Conservation (phyloP, 768 basidiomycete genomes). For the Lentinula raphanica region DNA sequence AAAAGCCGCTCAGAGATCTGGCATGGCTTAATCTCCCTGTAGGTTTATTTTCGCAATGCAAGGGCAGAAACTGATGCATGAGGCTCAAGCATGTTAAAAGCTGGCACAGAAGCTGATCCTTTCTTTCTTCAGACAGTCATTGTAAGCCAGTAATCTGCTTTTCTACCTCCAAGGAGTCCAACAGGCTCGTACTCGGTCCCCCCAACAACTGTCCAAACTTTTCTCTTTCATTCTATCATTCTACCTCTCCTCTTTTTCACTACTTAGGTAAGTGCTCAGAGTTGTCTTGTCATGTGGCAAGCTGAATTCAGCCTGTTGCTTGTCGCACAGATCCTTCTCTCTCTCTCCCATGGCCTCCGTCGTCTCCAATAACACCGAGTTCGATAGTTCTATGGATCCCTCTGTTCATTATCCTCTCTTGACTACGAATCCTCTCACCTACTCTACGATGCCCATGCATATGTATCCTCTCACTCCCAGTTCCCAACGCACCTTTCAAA, state of each 20-base stretch:
- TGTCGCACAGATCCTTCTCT: neutral
- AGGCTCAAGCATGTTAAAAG: neutral
- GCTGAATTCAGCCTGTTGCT: neutral
- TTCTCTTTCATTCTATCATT: neutral
- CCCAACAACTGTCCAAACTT: neutral
- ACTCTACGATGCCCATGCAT: constrained; percentile 56
- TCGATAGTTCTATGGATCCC: constrained; percentile 2
- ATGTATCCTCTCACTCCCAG: constrained; percentile 64
- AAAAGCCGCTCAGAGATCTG: neutral
- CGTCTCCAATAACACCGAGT: neutral
- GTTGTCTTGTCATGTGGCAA: constrained; percentile 6
- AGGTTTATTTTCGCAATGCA: neutral
- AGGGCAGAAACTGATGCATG: neutral
- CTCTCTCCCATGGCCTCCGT: constrained; percentile 1
- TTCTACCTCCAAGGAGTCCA: too few relatives aligned
- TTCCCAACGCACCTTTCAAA: constrained; percentile 45
- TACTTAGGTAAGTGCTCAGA: neutral
- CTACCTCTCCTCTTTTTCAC: neutral
- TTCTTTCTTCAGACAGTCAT: neutral
- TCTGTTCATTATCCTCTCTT: constrained; percentile 2
- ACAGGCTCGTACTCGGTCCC: neutral
- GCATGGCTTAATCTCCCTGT: neutral
- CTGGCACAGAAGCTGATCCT: neutral
- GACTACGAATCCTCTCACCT: constrained; percentile 22
- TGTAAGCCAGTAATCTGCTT: neutral